Evolutionary conservation across 805 yeast species (phyloP), one percentile per base, ranked within the genome.

Genomic region (Ogataea ganodermae): DNA sequence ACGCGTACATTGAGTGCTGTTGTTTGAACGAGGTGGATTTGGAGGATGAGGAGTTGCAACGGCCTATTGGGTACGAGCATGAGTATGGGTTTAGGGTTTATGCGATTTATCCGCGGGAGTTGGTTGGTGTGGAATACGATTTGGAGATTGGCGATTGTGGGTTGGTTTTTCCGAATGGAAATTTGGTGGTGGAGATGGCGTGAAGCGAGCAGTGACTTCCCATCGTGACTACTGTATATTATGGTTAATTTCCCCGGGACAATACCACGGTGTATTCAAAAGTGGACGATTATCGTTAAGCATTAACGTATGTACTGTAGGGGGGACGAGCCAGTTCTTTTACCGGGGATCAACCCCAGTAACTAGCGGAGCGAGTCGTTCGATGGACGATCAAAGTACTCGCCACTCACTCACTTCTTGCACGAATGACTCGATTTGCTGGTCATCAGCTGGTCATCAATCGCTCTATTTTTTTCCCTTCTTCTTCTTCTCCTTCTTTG

Each of bases 401-500:
- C n/a, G n/a, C n/a, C n/a, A n/a, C n/a, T n/a, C n/a, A n/a, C n/a
- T n/a, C n/a, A n/a, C n/a, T n/a, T n/a, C n/a, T n/a, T n/a, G n/a
- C n/a, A n/a, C 30, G 12, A 27, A 9, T 27, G 14, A 27, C 30
- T 27, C 30, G 30, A 9, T 10, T 27, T 27, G 30, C 14, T 27
- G 8, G 24, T 22, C 8, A 6, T 22, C 24, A 6, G 6, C 24
- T 22, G 24, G 6, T 6, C 12, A 10, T 27, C n/a, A 6, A 4
- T 27, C 12, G 31, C 31, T 27, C 13, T 41, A 49, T 42, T 53
- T 56, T 6, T 50, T 42, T 14, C 51, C 38, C 35, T 41, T 63
- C 65, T 72, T 83, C 70, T 76, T 78, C 44, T 88, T 89, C 50
- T 86, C 89, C 71, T 88, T 89, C 78, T 85, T 88, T 62, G 81